Conservation (phyloP, 2,329 filamentous ascomycete genomes). For the Fusarium buharicum region DNA sequence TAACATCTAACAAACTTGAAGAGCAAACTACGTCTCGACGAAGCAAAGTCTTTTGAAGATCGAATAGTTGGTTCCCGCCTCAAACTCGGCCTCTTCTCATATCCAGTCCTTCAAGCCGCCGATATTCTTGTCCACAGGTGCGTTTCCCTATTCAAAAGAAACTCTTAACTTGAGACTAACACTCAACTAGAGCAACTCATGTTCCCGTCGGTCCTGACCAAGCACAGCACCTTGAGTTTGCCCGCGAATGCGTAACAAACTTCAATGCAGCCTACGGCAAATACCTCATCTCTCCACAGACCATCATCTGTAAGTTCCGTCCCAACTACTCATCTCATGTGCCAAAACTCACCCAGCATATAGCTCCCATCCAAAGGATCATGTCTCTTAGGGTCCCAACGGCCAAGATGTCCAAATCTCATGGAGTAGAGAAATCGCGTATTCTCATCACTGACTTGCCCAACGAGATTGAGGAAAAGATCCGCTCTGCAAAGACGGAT, state of each 20-base stretch:
- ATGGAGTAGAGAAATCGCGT: slow-evolving; percentile 74
- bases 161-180: background rate
- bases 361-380: slow-evolving; percentile 82
- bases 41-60: slow-evolving; percentile 68
- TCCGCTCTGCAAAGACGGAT: slow-evolving; percentile 82
- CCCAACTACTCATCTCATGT: background rate
- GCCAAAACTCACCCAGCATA: background rate
- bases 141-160: background rate
- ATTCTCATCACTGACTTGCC: slow-evolving; percentile 83
- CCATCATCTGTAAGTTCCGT: slow-evolving; percentile 71
- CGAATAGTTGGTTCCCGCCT: slow-evolving; percentile 67
- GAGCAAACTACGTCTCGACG: slow-evolving; percentile 77
- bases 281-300: slow-evolving; percentile 73
- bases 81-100: slow-evolving; percentile 92
- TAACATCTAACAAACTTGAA: slow-evolving; percentile 48
- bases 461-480: slow-evolving; percentile 72
- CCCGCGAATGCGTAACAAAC: slow-evolving; percentile 83
- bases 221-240: slow-evolving; percentile 91
- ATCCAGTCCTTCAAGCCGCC: slow-evolving; percentile 93
- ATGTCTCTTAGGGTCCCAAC: slow-evolving; percentile 86
- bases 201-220: slow-evolving; percentile 98
- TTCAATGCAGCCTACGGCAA: slow-evolving; percentile 82
- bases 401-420: slow-evolving; percentile 95
- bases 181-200: slow-evolving; percentile 75
- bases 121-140: slow-evolving; percentile 89